Conservation (phyloP, 129 eudicot genomes). For the Flaveria linearis region DNA sequence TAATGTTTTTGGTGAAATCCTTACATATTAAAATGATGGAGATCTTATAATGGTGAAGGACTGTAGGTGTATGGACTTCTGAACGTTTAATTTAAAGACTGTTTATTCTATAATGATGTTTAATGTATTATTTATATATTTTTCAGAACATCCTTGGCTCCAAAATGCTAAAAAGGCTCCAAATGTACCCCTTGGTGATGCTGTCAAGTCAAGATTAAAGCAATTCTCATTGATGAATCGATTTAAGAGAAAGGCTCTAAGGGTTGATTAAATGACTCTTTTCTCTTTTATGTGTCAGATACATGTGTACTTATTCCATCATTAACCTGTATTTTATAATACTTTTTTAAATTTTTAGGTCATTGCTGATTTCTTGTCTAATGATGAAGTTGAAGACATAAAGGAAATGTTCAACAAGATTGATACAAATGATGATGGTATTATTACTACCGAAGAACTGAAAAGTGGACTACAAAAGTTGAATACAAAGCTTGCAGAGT, state of each 20-base stretch:
- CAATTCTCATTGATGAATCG: slow-evolving; percentile 96
- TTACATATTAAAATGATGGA: neutral
- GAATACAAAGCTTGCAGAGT: slow-evolving; percentile 63
- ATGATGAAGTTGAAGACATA: slow-evolving; percentile 83
- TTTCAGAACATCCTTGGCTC: slow-evolving; percentile 71
- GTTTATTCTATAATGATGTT: neutral
- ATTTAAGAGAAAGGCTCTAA: slow-evolving; percentile 91
- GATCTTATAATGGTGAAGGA: neutral
- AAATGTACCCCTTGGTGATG: slow-evolving; percentile 91
- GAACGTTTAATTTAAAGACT: slow-evolving; percentile 1
- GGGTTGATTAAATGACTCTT: slow-evolving; percentile 47
- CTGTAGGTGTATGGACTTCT: neutral
- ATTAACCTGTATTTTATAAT: slow-evolving; percentile 4
- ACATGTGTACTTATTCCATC: neutral
- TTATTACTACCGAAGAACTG: slow-evolving; percentile 66
- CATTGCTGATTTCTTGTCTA: slow-evolving; percentile 86
- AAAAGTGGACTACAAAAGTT: slow-evolving; percentile 63
- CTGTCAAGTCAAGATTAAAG: slow-evolving; percentile 82
- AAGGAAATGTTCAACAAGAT: slow-evolving; percentile 74
- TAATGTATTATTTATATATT: slow-evolving; percentile 4
- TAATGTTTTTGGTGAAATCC: neutral
- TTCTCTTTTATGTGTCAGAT: neutral
- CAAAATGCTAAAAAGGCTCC: slow-evolving; percentile 90
- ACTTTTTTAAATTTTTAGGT: slow-evolving; percentile 45
- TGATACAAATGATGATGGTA: slow-evolving; percentile 77